Conservation (phyloP, 2,329 filamentous ascomycete species). For the Neopestalotiopsis sp. region DNA sequence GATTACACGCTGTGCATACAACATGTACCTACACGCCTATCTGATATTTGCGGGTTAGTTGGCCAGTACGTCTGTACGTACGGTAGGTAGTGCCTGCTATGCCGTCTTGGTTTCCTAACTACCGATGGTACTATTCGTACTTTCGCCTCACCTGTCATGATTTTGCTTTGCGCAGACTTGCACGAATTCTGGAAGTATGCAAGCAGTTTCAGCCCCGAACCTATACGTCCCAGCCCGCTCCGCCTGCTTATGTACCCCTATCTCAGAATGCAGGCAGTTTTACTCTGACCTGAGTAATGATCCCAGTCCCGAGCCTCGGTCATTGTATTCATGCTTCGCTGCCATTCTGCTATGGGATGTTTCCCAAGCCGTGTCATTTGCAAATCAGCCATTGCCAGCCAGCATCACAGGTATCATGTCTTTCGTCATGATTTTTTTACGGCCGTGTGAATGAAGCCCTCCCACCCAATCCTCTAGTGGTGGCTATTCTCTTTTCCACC, state of each 20-base stretch:
- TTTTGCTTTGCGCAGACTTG: not conserved
- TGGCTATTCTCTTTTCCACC: not conserved
- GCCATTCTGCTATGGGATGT: not conserved
- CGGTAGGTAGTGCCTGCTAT: not conserved
- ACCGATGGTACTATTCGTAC: not conserved
- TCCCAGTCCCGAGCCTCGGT: not conserved
- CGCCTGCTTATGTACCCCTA: not conserved
- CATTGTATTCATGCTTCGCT: not conserved
- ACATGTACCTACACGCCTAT: not conserved
- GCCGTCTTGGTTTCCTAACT: not conserved
- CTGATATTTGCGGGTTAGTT: not conserved
- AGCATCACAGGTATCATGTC: not conserved
- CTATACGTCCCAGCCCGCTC: not conserved
- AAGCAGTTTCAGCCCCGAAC: conserved; percentile 10
- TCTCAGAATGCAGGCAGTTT: not conserved
- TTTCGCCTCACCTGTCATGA: not conserved
- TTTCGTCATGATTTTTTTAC: conserved; percentile 2
- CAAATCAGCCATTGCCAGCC: not conserved
- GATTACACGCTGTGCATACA: not conserved
- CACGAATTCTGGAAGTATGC: not conserved
- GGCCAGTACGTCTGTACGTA: not conserved
- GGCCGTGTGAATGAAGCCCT: not conserved
- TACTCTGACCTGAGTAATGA: not conserved
- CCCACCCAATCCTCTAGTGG: not conserved
- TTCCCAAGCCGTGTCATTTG: not conserved